Evolutionary conservation across 2,329 filamentous ascomycete species (phyloP).

Genomic region (Triangularia setosa): DNA sequence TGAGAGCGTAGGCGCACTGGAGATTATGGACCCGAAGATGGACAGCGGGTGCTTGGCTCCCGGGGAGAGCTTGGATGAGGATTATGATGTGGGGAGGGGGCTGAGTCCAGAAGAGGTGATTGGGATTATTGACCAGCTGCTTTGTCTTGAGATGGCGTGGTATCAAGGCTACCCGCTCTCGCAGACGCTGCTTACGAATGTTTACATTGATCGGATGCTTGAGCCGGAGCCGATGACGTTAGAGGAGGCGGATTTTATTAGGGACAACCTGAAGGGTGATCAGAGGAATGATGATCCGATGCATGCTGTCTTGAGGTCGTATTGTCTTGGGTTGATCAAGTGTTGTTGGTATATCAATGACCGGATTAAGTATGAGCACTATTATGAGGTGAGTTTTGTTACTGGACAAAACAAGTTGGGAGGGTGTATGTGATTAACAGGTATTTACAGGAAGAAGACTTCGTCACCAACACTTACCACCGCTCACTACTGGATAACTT

Average conservation of each 20-base stretch:
- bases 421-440: neutral
- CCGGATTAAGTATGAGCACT: slow-evolving; percentile 76
- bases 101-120: slow-evolving; percentile 76
- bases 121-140: slow-evolving; percentile 88
- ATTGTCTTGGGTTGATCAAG: slow-evolving; percentile 81
- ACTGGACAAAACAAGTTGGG: neutral
- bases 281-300: slow-evolving; percentile 41
- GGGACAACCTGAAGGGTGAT: slow-evolving; percentile 29
- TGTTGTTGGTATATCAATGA: slow-evolving; percentile 75
- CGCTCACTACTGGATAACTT: slow-evolving; percentile 68
- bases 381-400: slow-evolving; percentile 66
- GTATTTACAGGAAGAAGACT: slow-evolving; percentile 76
- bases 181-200: slow-evolving; percentile 88
- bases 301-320: slow-evolving; percentile 70
- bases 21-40: slow-evolving; percentile 99
- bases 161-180: slow-evolving; percentile 93
- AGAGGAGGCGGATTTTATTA: slow-evolving; percentile 61
- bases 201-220: slow-evolving; percentile 82
- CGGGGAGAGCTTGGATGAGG: slow-evolving; percentile 76
- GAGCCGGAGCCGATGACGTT: slow-evolving; percentile 63
- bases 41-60: slow-evolving; percentile 82
- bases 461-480: slow-evolving; percentile 87
- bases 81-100: slow-evolving; percentile 67
- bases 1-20: slow-evolving; percentile 83
- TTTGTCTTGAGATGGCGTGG: slow-evolving; percentile 96